These are phyloP conservation scores for Chamaenerion angustifolium DNA, from an alignment of 345 rosid genomes.

Conservation along the genomic window DNA sequence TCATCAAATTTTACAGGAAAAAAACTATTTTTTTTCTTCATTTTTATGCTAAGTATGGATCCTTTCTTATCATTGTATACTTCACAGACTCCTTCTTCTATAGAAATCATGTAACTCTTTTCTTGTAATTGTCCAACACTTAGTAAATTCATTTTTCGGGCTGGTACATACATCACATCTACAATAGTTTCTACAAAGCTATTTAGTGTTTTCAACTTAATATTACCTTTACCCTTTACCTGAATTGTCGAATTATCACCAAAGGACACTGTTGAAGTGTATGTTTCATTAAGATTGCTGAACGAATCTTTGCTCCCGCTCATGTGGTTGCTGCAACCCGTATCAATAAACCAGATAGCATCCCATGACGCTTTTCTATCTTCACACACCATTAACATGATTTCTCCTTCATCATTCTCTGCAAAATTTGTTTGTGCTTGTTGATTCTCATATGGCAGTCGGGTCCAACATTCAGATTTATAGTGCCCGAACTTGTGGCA, in stretches of 20 bases:
- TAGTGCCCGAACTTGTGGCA: too few relatives aligned
- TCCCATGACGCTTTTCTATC: not conserved
- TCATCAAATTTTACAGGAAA: not conserved
- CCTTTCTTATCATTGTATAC: not conserved
- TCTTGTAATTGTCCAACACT: not conserved
- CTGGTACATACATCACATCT: not conserved
- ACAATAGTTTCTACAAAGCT: not conserved
- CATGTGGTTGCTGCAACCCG: too few relatives aligned
- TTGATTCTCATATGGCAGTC: too few relatives aligned
- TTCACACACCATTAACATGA: not conserved
- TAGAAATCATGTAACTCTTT: not conserved
- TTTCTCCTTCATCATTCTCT: not conserved
- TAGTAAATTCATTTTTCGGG: not conserved
- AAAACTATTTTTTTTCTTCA: slow-evolving; percentile 1
- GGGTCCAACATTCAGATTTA: too few relatives aligned
- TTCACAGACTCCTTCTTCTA: not conserved
- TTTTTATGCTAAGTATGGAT: not conserved
- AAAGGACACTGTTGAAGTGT: too few relatives aligned
- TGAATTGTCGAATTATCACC: too few relatives aligned
- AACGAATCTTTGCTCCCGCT: not conserved
- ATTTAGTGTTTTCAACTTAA: not conserved
- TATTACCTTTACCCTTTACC: too few relatives aligned
- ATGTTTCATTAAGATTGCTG: too few relatives aligned
- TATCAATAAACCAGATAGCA: not conserved
- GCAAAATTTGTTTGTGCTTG: not conserved